Evolutionary conservation across 2,329 filamentous ascomycete species (phyloP).

Genomic region (Fusarium staphyleae): DNA sequence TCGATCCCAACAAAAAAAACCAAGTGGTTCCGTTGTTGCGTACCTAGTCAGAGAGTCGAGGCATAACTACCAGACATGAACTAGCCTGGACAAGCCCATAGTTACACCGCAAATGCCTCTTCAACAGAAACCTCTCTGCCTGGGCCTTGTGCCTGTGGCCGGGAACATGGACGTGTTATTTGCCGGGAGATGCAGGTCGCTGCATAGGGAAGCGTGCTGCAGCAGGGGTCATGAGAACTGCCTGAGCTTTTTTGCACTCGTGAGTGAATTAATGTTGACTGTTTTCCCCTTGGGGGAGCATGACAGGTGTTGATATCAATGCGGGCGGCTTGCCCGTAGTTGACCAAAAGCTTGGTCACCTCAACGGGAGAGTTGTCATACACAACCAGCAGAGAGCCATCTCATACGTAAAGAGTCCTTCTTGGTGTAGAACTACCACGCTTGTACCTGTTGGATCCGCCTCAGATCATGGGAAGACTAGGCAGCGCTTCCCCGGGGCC

Average conservation of each 20-base stretch:
- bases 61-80: constrained; percentile 1
- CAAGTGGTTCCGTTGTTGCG: background rate
- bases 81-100: constrained; percentile 17
- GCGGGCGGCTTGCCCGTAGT: background rate
- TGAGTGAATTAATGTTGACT: too few species aligned
- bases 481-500: constrained; percentile 6
- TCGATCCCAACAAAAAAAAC: background rate
- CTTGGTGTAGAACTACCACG: background rate
- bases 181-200: constrained; percentile 40
- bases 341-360: background rate
- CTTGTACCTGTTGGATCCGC: background rate
- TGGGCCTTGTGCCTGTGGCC: constrained; percentile 28
- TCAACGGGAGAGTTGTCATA: background rate
- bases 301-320: background rate
- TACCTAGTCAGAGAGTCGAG: background rate
- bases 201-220: constrained; percentile 33
- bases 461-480: constrained; percentile 24
- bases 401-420: background rate
- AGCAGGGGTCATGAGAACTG: constrained; percentile 24
- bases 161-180: constrained; percentile 14
- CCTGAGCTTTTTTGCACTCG: background rate
- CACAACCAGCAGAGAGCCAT: background rate
- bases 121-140: background rate
- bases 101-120: constrained; percentile 2
- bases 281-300: too few species aligned